Percentiles rank a stretch among this genome's conserved stretches.
Conservation (phyloP, 345 rosid species). For the Clarkia xantiana region DNA sequence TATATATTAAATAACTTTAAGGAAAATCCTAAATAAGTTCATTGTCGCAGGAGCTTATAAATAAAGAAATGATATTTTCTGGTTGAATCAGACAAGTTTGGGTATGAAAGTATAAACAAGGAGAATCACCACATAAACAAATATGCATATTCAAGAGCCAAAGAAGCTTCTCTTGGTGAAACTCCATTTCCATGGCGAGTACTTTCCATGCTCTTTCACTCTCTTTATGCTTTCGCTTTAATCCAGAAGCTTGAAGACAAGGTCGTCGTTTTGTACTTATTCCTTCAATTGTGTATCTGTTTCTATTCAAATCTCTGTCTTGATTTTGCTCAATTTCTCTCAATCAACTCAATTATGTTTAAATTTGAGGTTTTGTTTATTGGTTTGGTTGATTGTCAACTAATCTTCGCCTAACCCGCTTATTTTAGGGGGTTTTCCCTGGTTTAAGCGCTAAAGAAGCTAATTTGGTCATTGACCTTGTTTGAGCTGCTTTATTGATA, state of each 20-base stretch:
- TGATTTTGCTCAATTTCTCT: background rate
- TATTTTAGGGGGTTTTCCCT: no score
- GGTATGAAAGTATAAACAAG: background rate
- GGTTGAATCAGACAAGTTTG: background rate
- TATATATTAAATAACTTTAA: no score
- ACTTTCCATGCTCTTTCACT: background rate
- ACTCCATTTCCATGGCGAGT: background rate
- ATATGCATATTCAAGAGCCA: background rate
- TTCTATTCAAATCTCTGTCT: constrained; percentile 4
- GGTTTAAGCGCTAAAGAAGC: no score
- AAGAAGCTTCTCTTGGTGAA: background rate
- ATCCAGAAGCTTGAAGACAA: background rate
- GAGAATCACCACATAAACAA: background rate
- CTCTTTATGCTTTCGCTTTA: background rate
- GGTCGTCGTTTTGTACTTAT: background rate
- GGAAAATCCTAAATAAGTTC: no score
- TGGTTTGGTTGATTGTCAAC: no score
- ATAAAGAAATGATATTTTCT: background rate
- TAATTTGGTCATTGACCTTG: no score
- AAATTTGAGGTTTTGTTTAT: no score
- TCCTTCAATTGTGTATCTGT: background rate
- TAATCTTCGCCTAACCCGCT: no score
- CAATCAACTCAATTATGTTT: background rate
- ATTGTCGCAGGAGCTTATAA: no score
- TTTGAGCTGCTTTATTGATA: no score